Evolutionary conservation across 495 filamentous ascomycete genomes (phyloP).

Genomic region (Chaetomium fimeti): DNA sequence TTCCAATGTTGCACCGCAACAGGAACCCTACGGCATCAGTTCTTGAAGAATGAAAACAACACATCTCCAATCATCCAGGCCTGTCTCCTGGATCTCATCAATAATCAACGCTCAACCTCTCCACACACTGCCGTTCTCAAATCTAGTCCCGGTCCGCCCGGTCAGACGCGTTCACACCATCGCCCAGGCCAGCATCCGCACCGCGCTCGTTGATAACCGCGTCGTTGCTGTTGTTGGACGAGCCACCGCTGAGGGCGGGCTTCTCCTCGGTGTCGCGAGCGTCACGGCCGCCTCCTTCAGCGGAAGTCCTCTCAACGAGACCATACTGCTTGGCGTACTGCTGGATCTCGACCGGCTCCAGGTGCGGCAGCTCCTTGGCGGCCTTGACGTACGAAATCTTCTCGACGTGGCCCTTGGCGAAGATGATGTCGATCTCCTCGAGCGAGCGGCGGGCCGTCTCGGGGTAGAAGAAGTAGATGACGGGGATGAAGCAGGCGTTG

Average conservation of each 20-base stretch:
- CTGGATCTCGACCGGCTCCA: constrained; percentile 64
- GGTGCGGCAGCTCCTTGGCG: constrained; percentile 64
- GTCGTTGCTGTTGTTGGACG: constrained; percentile 3
- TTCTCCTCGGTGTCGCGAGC: constrained; percentile 17
- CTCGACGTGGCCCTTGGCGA: constrained; percentile 71
- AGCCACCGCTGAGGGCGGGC: neutral
- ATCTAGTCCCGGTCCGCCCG: constrained; percentile 12
- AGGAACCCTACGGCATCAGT: neutral
- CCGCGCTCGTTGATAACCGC: constrained; percentile 14
- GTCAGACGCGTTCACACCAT: constrained; percentile 3
- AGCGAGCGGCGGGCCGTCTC: constrained; percentile 68
- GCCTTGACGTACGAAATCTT: constrained; percentile 73
- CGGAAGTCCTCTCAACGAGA: constrained; percentile 36
- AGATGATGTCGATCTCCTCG: constrained; percentile 80
- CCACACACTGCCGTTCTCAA: neutral
- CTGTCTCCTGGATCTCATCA: neutral
- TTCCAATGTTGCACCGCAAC: constrained; percentile 15
- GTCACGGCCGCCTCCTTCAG: constrained; percentile 1
- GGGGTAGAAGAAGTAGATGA: constrained; percentile 76
- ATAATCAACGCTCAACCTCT: neutral
- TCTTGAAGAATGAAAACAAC: neutral
- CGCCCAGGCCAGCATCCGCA: constrained; percentile 1
- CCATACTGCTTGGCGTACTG: constrained; percentile 61
- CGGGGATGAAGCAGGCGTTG: constrained; percentile 68
- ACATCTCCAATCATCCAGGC: neutral